Evolutionary conservation across 139 green algal species (phyloP), one percentile per base, ranked within the genome.

Genomic region (Mesotaenium endlicherianum): DNA sequence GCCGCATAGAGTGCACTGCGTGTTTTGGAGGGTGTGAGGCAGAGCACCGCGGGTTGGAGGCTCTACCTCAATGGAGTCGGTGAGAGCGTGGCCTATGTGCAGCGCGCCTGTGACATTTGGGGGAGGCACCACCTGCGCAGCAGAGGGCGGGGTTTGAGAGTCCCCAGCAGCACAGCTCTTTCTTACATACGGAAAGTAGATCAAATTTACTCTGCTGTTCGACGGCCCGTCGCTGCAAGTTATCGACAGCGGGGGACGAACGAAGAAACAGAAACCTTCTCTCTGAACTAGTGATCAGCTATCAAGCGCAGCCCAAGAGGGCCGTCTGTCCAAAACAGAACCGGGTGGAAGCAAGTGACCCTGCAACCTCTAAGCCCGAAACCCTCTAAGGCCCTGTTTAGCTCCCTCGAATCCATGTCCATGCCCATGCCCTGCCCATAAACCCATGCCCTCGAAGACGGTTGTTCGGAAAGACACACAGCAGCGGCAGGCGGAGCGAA

Each of bases 81-180:
- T 96, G 1, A 97, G 91, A 3, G 94, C 97, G 85, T 99, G 96
- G 30, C 96, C 96, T 47, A 99, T 95, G 90, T 99, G 96, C 88
- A 99, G 92, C 34, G 92, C 91, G 42, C 96, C 96, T 0, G 96
- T 99, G 20, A 99, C 96, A 89, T 99, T 99, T 44, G 96, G 96
- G 5, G 96, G 96, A 2, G 96, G 96, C 71, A 98, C 97, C 8
- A 87, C 71, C 82, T 83, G 82, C 20, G 4, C 34, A 38, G 17
- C 6, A 60, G 14, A 70, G 67, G 34, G 67, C 6, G 11, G n/a
- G 11, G 70, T 20, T 72, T 72, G 60, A 43, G 60, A 26, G 26
- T 26, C 50, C 50, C 26, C 50, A 64, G 26, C 20, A 34, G 50
- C 26, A 64, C 20, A 64, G 50, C 20, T 64, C 26, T 20, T 34